Evolutionary conservation across 257 asterid genomes (phyloP).

Genomic region (Asclepias syriaca): DNA sequence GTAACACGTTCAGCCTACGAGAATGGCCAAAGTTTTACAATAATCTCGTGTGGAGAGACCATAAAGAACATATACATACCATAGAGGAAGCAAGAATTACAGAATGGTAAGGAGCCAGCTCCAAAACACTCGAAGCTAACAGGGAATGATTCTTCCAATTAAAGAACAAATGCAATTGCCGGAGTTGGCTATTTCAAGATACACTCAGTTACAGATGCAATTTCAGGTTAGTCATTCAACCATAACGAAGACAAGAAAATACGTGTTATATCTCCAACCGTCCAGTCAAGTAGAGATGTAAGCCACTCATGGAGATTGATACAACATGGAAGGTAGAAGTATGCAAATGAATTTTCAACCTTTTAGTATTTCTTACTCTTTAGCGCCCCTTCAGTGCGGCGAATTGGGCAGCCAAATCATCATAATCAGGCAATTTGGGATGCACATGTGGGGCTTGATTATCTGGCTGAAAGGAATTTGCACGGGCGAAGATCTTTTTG

Average conservation of each 20-base stretch:
- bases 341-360: background rate
- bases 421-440: constrained; percentile 90
- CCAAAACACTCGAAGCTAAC: background rate
- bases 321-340: background rate
- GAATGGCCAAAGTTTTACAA: constrained; percentile 9
- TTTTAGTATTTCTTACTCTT: constrained; percentile 4
- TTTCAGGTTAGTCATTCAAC: background rate
- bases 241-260: background rate
- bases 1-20: background rate
- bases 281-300: background rate
- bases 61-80: background rate
- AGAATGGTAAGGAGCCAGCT: background rate
- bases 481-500: constrained; percentile 51
- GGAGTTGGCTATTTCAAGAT: background rate
- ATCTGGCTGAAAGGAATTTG: constrained; percentile 71
- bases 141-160: background rate
- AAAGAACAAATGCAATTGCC: background rate
- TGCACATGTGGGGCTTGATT: constrained; percentile 80
- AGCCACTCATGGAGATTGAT: background rate
- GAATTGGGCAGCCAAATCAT: constrained; percentile 85
- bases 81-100: background rate
- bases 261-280: background rate
- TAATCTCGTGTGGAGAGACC: constrained; percentile 3
- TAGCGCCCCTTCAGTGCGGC: constrained; percentile 74
- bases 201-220: background rate